Conservation (phyloP, 2,329 filamentous ascomycete genomes). For the Nemania sp. region DNA sequence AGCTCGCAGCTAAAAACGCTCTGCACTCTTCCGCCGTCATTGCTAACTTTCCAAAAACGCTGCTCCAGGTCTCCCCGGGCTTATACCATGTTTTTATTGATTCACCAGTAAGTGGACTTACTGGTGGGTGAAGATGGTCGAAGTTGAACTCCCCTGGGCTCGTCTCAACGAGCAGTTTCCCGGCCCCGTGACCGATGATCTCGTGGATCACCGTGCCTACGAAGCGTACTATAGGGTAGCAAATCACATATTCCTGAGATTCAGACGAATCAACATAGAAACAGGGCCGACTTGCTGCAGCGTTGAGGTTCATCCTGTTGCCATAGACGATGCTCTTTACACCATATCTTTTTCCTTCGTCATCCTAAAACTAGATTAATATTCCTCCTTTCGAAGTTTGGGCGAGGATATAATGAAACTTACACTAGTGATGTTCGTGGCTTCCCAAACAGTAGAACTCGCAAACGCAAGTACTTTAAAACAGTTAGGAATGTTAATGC, state of each 20-base stretch:
- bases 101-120: conserved; percentile 68
- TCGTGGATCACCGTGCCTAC: conserved; percentile 25
- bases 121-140: conserved; percentile 68
- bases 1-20: conserved; percentile 52
- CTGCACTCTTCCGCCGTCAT: conserved; percentile 66
- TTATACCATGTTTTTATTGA: conserved; percentile 73
- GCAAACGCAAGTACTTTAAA: too few relatives aligned
- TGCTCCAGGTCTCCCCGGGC: conserved; percentile 74
- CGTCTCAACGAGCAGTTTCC: conserved; percentile 74
- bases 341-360: too few relatives aligned
- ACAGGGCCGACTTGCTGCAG: too few relatives aligned
- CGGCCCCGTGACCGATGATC: conserved; percentile 70
- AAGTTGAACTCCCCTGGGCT: conserved; percentile 72
- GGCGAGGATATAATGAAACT: too few relatives aligned
- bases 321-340: too few relatives aligned
- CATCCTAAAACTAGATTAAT: too few relatives aligned
- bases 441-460: not conserved
- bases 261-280: too few relatives aligned
- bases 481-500: not conserved
- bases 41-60: conserved; percentile 72
- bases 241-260: too few relatives aligned
- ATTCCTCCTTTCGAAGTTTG: too few relatives aligned
- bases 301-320: too few relatives aligned
- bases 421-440: not conserved
- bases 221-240: not conserved